phyloP scores from a whole-genome alignment of 1,284 basidiomycete species.

The Pseudozyma tsukubaensis region DNA sequence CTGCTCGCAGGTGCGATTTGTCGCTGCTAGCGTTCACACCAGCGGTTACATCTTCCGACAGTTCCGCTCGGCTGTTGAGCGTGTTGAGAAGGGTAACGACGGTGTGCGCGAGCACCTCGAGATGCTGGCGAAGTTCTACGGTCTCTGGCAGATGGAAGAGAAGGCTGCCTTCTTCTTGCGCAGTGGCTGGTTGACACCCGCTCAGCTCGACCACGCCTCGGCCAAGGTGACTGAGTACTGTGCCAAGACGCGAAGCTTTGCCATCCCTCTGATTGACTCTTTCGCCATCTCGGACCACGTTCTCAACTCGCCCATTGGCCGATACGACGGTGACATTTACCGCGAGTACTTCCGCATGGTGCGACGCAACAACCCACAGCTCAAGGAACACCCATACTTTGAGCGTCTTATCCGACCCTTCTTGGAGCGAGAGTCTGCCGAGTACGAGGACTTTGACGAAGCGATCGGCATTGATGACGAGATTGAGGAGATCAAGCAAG shows the following conservation, averaged over 20 bases:
- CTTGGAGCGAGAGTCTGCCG: constrained; percentile 70
- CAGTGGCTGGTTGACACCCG: constrained; percentile 70
- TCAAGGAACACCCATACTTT: constrained; percentile 72
- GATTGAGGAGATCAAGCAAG: constrained; percentile 69
- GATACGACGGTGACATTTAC: constrained; percentile 67
- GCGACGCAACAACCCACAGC: constrained; percentile 65
- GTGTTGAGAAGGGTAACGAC: constrained; percentile 53
- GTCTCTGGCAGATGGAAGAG: constrained; percentile 74
- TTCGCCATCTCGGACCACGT: constrained; percentile 74
- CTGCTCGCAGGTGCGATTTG: constrained; percentile 73
- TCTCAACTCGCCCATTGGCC: constrained; percentile 73
- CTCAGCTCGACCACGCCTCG: constrained; percentile 71
- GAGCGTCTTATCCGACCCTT: constrained; percentile 73
- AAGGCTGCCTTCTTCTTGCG: constrained; percentile 73
- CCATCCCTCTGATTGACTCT: constrained; percentile 72
- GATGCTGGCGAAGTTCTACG: constrained; percentile 62
- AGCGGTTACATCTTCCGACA: constrained; percentile 68
- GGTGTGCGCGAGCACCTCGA: constrained; percentile 62
- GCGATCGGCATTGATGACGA: constrained; percentile 71
- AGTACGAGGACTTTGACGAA: constrained; percentile 69
- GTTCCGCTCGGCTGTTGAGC: constrained; percentile 65
- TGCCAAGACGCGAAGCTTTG: constrained; percentile 71
- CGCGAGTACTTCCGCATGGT: constrained; percentile 64
- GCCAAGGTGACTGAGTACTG: constrained; percentile 71
- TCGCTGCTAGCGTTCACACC: constrained; percentile 72